Conservation (phyloP, 1,284 basidiomycete species). For the Takashimella tepidaria region DNA sequence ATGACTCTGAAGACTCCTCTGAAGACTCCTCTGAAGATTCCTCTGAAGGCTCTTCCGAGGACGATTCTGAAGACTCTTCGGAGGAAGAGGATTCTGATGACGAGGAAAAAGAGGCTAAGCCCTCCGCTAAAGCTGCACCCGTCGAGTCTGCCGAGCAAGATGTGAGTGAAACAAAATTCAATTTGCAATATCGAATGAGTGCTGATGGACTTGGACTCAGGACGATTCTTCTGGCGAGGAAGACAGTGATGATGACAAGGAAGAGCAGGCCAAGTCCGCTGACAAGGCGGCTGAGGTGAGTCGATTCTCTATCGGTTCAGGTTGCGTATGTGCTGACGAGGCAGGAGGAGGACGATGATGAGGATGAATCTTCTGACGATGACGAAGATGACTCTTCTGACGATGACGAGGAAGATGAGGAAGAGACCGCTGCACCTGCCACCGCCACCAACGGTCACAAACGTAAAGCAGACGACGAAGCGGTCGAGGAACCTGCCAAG, state of each 20-base stretch:
- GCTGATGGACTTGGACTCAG: not conserved
- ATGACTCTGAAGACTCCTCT: not conserved
- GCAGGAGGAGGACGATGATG: slow-evolving; percentile 16
- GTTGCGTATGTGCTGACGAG: no score
- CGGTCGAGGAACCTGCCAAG: slow-evolving; percentile 59
- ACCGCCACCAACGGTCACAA: slow-evolving; percentile 56
- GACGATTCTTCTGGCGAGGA: no score
- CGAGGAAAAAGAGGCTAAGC: slow-evolving; percentile 38
- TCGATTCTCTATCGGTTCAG: slow-evolving; percentile 4
- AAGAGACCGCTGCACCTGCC: slow-evolving; percentile 54
- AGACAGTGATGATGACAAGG: slow-evolving; percentile 2
- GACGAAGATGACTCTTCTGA: slow-evolving; percentile 14
- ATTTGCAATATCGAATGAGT: not conserved
- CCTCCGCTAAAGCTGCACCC: slow-evolving; percentile 11
- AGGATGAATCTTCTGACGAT: slow-evolving; percentile 30
- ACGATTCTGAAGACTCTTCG: slow-evolving; percentile 20
- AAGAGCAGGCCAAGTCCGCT: not conserved
- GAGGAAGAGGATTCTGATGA: slow-evolving; percentile 17
- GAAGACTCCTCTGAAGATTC: slow-evolving; percentile 8
- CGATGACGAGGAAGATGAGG: slow-evolving; percentile 37
- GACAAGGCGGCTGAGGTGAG: not conserved
- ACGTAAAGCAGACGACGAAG: slow-evolving; percentile 75
- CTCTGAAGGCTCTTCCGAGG: slow-evolving; percentile 34
- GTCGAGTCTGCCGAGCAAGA: slow-evolving; percentile 8
- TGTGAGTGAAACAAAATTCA: not conserved